These are phyloP conservation scores for Sphagnum fallax DNA, from an alignment of 228 moss, liverwort and hornwort species.

Conservation along the genomic window DNA sequence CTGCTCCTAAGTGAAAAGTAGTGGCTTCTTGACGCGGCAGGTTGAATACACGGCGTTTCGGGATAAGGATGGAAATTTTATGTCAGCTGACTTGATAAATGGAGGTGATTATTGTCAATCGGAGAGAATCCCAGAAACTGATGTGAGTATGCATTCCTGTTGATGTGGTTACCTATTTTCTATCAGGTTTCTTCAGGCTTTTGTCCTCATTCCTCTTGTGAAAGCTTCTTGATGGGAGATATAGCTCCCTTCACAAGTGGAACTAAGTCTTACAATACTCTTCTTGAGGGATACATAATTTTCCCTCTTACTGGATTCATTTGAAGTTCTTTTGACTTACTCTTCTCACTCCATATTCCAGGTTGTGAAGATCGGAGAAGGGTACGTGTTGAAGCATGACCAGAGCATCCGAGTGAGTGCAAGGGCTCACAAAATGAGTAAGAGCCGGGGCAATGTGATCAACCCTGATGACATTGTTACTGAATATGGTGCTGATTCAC, in stretches of 20 bases:
- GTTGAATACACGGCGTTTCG: constrained; percentile 79
- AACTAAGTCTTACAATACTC: no score
- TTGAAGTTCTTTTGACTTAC: no score
- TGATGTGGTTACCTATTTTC: background rate
- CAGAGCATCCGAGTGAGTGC: constrained; percentile 66
- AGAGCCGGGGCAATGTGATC: constrained; percentile 94
- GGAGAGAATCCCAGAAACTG: constrained; percentile 70
- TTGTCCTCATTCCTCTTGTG: no score
- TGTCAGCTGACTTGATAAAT: constrained; percentile 61
- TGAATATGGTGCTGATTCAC: constrained; percentile 93
- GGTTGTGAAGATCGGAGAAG: constrained; percentile 81
- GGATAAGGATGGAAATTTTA: constrained; percentile 49
- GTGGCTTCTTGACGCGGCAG: constrained; percentile 23
- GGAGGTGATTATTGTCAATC: constrained; percentile 42
- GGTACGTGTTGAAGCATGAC: constrained; percentile 71
- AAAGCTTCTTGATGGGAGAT: no score
- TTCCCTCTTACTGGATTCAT: no score
- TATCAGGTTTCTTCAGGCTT: no score
- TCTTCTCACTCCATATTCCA: constrained; percentile 10
- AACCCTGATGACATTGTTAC: constrained; percentile 88
- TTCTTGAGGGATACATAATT: no score
- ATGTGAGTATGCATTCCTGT: constrained; percentile 31
- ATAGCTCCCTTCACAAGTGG: no score
- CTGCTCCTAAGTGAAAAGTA: no score
- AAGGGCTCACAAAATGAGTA: constrained; percentile 98